Evolutionary conservation across 352 stramenopile genomes (phyloP), one percentile per base, ranked within the genome.

Genomic region (Blastocystis sp.): DNA sequence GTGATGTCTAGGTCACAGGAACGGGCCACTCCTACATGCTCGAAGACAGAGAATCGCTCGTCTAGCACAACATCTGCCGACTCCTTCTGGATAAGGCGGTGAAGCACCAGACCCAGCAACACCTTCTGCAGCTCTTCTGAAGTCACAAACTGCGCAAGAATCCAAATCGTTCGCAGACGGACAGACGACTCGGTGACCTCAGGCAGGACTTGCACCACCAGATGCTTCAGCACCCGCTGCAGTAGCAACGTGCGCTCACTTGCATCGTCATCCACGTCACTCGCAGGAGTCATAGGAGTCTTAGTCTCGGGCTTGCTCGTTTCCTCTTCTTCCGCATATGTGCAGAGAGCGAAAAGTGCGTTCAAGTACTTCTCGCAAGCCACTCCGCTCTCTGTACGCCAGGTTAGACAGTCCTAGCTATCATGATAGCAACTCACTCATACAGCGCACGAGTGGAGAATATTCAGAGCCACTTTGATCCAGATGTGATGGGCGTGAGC

Each of bases 61-160:
- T 76, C 62, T 8, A 79, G 13, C 0, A 62, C 53, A 18, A 66
- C 78, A 3, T 50, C 55, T 2, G 24, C 20, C 26, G 68, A 39
- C 24, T 89, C 45, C 20, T 34, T 54, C 43, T 16, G 26, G 6
- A 26, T 20, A 16, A 89, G 66, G 41, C 66, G 63, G 20, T 65
- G 43, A 13, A 89, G 53, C 45, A 89, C 63, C 39, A 79, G 63
- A 24, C 78, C 63, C n/a, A 89, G 50, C 20, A 89, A 34, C n/a
- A 79, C 66, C 50, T 79, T 63, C 45, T 89, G 78, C 1, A 89
- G 63, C 30, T 79, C 66, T 24, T 34, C 53, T 26, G 37, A 37
- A 16, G 39, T 45, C 39, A 89, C 66, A 43, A 89, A 89, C 66
- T 89, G 78, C 47, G 63, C 63, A 9, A 89, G 45, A 11, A 89